phyloP scores from a whole-genome alignment of 495 filamentous ascomycete genomes.

The Venustampulla echinocandica region DNA sequence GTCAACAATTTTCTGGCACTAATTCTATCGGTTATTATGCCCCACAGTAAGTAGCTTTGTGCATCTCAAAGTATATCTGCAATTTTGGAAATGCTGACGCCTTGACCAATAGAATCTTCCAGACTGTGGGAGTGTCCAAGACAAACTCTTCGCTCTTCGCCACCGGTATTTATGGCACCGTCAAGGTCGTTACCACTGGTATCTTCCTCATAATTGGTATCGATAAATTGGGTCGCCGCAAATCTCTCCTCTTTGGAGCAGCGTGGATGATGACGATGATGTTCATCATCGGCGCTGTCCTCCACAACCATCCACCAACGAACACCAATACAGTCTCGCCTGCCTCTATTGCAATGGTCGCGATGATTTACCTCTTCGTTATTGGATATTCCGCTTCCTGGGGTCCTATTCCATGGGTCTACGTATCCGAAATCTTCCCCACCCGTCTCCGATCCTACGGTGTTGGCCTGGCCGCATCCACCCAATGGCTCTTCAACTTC shows the following conservation, averaged over 20 bases:
- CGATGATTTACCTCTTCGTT: constrained; percentile 43
- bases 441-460: constrained; percentile 41
- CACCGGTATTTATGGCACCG: constrained; percentile 46
- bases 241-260: constrained; percentile 19
- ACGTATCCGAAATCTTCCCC: constrained; percentile 45
- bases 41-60: constrained; percentile 23
- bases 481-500: constrained; percentile 51
- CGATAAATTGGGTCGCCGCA: constrained; percentile 18
- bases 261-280: constrained; percentile 19
- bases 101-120: constrained; percentile 30
- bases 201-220: constrained; percentile 17
- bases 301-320: constrained; percentile 15
- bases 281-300: constrained; percentile 18
- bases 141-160: constrained; percentile 40
- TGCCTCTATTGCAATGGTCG: constrained; percentile 38
- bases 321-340: constrained; percentile 9
- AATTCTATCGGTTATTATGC: constrained; percentile 45
- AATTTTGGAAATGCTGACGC: not conserved
- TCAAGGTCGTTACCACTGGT: constrained; percentile 29
- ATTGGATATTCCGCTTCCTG: constrained; percentile 42
- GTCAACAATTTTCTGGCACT: constrained; percentile 45
- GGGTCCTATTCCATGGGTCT: constrained; percentile 43
- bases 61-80: not conserved
- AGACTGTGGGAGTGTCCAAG: constrained; percentile 35
- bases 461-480: constrained; percentile 37